Evolutionary conservation across 345 rosid genomes (phyloP).

Genomic region (Luvunga scandens): DNA sequence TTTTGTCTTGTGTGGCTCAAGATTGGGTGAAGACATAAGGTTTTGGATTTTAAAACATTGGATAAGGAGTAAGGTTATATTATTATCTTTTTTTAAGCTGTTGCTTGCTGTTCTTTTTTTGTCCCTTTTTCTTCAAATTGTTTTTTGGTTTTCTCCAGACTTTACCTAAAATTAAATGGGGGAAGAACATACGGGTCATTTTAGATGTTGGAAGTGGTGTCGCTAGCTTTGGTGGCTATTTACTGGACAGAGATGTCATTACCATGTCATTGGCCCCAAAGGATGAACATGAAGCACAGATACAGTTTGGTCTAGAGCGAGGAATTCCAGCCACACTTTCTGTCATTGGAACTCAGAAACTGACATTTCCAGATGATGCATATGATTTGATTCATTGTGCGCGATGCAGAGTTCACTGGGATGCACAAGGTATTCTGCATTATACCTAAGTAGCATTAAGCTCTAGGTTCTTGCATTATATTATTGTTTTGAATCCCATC

Average conservation of each 20-base stretch:
- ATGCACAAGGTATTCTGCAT: slow-evolving; percentile 59
- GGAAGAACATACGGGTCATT: slow-evolving; percentile 58
- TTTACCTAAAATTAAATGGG: slow-evolving; percentile 70
- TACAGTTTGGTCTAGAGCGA: slow-evolving; percentile 90
- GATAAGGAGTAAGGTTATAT: not conserved
- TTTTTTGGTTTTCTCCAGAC: slow-evolving; percentile 36
- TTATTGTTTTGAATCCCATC: not conserved
- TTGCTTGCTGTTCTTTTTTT: not conserved
- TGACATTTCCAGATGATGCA: slow-evolving; percentile 63
- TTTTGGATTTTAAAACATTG: not conserved
- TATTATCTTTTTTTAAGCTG: not conserved
- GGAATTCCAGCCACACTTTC: slow-evolving; percentile 92
- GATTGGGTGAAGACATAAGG: not conserved
- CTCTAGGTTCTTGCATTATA: slow-evolving; percentile 12
- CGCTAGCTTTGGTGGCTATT: slow-evolving; percentile 88
- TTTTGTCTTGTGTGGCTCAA: not conserved
- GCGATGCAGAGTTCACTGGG: slow-evolving; percentile 96
- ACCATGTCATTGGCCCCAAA: slow-evolving; percentile 96
- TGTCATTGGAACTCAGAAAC: slow-evolving; percentile 78
- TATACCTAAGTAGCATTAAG: not conserved
- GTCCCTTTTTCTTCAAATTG: not conserved
- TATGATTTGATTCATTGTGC: slow-evolving; percentile 94
- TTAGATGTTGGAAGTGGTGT: slow-evolving; percentile 96
- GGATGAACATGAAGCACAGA: slow-evolving; percentile 99
- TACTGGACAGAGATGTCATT: slow-evolving; percentile 71